Conservation (phyloP, 495 filamentous ascomycete species). For the Xylaria castorea region DNA sequence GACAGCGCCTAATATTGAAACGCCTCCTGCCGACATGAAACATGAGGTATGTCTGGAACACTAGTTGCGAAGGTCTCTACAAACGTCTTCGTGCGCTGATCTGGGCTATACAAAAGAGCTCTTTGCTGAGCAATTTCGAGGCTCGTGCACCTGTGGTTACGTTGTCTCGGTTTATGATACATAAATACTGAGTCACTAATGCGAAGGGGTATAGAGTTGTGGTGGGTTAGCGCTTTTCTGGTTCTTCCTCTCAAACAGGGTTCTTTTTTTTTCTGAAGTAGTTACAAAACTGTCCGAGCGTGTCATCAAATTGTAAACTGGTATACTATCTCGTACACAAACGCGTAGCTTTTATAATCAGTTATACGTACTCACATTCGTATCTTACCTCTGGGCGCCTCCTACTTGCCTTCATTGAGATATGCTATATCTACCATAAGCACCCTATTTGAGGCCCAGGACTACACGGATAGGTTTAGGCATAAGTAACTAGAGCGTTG, state of each 20-base stretch:
- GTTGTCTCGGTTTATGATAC: background rate
- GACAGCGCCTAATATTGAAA: conserved; percentile 25
- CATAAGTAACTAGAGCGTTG: background rate
- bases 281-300: too few relatives aligned
- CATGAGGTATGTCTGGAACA: background rate
- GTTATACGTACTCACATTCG: background rate
- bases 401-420: background rate
- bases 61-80: background rate
- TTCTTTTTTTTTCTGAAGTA: background rate
- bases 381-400: background rate
- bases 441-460: background rate
- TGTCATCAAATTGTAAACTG: background rate
- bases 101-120: background rate
- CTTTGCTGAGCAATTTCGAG: background rate
- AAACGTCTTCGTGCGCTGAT: background rate
- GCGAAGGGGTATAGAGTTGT: background rate
- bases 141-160: background rate
- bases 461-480: background rate
- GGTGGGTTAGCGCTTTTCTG: background rate
- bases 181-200: background rate
- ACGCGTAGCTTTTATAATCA: background rate
- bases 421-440: background rate
- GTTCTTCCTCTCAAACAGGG: background rate
- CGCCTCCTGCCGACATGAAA: background rate
- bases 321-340: conserved; percentile 8